Conservation (phyloP, 169 alveolate species). For the Plasmodium reichenowi region DNA sequence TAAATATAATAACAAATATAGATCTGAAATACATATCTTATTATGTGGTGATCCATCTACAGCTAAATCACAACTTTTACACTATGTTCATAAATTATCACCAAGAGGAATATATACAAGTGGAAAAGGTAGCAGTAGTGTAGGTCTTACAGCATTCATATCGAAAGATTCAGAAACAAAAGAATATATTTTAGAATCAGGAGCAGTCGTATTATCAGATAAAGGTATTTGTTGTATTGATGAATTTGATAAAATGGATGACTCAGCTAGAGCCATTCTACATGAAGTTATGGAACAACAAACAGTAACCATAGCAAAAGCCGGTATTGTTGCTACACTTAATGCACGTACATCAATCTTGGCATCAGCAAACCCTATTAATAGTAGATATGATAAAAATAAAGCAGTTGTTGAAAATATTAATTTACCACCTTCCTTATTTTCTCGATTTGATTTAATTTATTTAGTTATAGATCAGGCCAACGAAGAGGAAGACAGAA, state of each 20-base stretch:
- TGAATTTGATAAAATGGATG: conserved; percentile 99
- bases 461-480: conserved; percentile 92
- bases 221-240: conserved; percentile 99
- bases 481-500: conserved; percentile 90
- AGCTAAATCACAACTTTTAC: conserved; percentile 98
- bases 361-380: conserved; percentile 99
- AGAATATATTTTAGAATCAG: conserved; percentile 97
- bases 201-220: conserved; percentile 99
- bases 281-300: conserved; percentile 99
- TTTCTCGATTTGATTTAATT: conserved; percentile 96
- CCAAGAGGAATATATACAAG: conserved; percentile 98
- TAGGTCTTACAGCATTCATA: conserved; percentile 99
- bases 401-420: conserved; percentile 98
- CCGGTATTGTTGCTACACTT: conserved; percentile 95
- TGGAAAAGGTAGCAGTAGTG: conserved; percentile 97
- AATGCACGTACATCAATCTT: conserved; percentile 98
- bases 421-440: conserved; percentile 97
- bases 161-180: conserved; percentile 97
- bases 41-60: conserved; percentile 99
- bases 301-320: conserved; percentile 99
- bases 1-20: conserved; percentile 77
- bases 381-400: conserved; percentile 96
- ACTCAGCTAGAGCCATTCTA: conserved; percentile 96
- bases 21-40: conserved; percentile 97
- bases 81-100: conserved; percentile 95